A percentile compares a stretch with the other conserved stretches of the same genome.
Conservation (phyloP, 2,329 filamentous ascomycete genomes). For the Beauveria varroae region DNA sequence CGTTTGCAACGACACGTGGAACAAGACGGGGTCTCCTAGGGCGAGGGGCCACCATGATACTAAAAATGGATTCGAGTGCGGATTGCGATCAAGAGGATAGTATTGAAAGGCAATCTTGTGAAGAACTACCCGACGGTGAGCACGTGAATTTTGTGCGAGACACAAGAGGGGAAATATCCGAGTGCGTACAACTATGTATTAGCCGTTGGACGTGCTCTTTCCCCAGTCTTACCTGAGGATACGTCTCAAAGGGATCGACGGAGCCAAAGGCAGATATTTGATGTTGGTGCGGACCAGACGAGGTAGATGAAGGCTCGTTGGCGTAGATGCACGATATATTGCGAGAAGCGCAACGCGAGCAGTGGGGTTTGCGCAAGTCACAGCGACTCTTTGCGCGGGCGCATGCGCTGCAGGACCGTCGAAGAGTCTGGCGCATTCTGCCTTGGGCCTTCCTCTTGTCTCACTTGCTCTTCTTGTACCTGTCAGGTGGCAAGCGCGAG, state of each 20-base stretch:
- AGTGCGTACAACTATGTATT: constrained; percentile 45
- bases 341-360: constrained; percentile 46
- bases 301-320: constrained; percentile 40
- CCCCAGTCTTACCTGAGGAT: constrained; percentile 44
- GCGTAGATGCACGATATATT: constrained; percentile 42
- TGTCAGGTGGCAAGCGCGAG: not conserved
- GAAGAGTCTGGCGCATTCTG: constrained; percentile 47
- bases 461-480: not conserved
- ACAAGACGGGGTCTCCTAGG: constrained; percentile 46
- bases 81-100: constrained; percentile 47
- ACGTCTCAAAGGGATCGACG: constrained; percentile 50
- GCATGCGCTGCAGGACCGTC: constrained; percentile 48
- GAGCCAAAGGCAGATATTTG: constrained; percentile 6
- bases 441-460: not conserved
- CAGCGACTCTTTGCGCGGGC: constrained; percentile 49
- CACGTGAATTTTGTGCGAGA: not conserved
- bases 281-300: constrained; percentile 1
- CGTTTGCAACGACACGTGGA: constrained; percentile 52
- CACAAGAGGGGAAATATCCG: not conserved
- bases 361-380: constrained; percentile 45
- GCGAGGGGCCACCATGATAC: constrained; percentile 54
- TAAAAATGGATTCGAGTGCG: constrained; percentile 49
- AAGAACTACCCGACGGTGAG: constrained; percentile 34
- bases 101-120: constrained; percentile 53
- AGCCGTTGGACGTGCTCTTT: constrained; percentile 44